A percentile compares a stretch with the other conserved stretches of the same genome.
Evolutionary conservation across 2,329 filamentous ascomycete genomes (phyloP).

Genomic region (Phaeosphaeria sp.): DNA sequence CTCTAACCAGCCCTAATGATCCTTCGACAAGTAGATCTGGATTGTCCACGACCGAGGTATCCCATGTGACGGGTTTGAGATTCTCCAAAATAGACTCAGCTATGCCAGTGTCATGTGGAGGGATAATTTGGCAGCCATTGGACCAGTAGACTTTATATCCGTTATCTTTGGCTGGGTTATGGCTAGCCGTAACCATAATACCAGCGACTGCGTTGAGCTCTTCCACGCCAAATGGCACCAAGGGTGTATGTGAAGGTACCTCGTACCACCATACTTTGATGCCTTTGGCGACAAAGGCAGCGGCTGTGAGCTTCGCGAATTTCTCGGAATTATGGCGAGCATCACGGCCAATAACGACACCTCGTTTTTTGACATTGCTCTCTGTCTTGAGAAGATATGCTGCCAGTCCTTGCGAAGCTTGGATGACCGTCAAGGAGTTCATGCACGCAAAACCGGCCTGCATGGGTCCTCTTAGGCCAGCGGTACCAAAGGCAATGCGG

Average conservation of each 20-base stretch:
- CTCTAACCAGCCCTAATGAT: slow-evolving; percentile 49
- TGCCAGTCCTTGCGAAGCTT: slow-evolving; percentile 70
- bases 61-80: slow-evolving; percentile 59
- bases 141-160: slow-evolving; percentile 73
- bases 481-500: slow-evolving; percentile 68
- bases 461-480: slow-evolving; percentile 69
- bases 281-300: slow-evolving; percentile 63
- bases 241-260: slow-evolving; percentile 63
- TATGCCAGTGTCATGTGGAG: slow-evolving; percentile 66
- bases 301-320: slow-evolving; percentile 66
- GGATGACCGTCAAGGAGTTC: slow-evolving; percentile 65
- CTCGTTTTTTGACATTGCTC: slow-evolving; percentile 50
- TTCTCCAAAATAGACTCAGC: slow-evolving; percentile 63
- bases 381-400: slow-evolving; percentile 61
- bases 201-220: slow-evolving; percentile 63
- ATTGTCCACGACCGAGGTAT: slow-evolving; percentile 51
- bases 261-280: slow-evolving; percentile 67
- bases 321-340: slow-evolving; percentile 67
- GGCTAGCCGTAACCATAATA: slow-evolving; percentile 71
- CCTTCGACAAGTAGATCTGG: slow-evolving; percentile 50
- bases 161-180: slow-evolving; percentile 69
- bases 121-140: slow-evolving; percentile 71
- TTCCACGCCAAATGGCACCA: slow-evolving; percentile 67
- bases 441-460: slow-evolving; percentile 68
- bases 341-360: slow-evolving; percentile 68